Evolutionary conservation across 140 eudicot species (phyloP), one percentile per base, ranked within the genome.

Genomic region (Bidens hawaiensis): DNA sequence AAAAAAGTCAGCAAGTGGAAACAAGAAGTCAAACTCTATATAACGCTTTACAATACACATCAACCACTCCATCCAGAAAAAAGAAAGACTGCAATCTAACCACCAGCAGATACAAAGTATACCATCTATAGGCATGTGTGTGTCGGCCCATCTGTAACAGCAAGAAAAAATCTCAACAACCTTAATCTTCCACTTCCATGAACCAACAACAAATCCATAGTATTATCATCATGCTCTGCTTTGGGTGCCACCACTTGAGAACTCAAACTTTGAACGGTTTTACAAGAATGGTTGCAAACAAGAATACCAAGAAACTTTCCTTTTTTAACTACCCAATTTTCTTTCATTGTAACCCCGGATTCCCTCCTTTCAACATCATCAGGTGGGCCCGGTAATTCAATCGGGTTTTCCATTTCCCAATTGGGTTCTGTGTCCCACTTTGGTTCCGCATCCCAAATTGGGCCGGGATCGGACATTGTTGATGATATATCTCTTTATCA

Each of bases 211-310:
- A 93, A 46, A 82, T 93, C 96, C 86, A 93, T 72, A 7, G 82
- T 72, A 59, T 81, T 85, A 60, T 93, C 99, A 75, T 93, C 99
- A 63, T 86, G 96, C 75, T 93, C 96, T 6, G 99, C 99, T 76
- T 83, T 88, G n/a, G 99, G 99, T 24, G 96, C 99, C 69, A 93
- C 87, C 66, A 93, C 99, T 66, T 88, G 96, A 54, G 99, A 93
- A 75, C 98, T 91, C 85, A 91, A 77, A 83, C 95, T 81, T 60
- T 93, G 99, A 65, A 93, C 99, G 1, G 96, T 93, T 83, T 79
- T 93, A 76, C 99, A 93, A 2, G 99, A 75, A 72, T 93, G 99
- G 66, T 93, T 93, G 71, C 99, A 93, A 0, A 93, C 96, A 58
- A 93, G 67, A 41, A 93, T 76, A 58, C 99, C 99, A 65, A 93